These are phyloP conservation scores for Metarhizium humberi DNA, from an alignment of 2,329 filamentous ascomycete genomes.

Conservation along the genomic window DNA sequence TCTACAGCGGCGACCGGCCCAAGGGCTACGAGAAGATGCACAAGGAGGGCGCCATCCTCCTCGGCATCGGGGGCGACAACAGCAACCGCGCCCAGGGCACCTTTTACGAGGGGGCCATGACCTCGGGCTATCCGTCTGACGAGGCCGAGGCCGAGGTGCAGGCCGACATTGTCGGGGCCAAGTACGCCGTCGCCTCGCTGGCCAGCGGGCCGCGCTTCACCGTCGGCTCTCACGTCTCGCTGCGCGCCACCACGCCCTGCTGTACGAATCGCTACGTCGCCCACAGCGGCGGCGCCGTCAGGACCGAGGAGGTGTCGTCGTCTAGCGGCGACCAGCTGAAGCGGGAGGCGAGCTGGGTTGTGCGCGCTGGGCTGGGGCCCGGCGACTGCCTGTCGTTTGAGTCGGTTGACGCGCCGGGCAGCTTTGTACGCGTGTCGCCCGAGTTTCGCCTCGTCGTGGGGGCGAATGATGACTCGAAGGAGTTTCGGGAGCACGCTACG, in stretches of 20 bases:
- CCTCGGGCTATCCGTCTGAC: slow-evolving; percentile 50
- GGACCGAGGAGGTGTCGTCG: slow-evolving; percentile 45
- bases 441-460: slow-evolving; percentile 40
- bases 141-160: slow-evolving; percentile 48
- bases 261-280: slow-evolving; percentile 46
- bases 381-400: slow-evolving; percentile 52
- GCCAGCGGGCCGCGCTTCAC: slow-evolving; percentile 36
- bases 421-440: slow-evolving; percentile 44
- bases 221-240: slow-evolving; percentile 39
- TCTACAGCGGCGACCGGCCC: slow-evolving; percentile 48
- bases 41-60: slow-evolving; percentile 56
- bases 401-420: slow-evolving; percentile 46
- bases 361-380: slow-evolving; percentile 45
- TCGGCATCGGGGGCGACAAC: slow-evolving; percentile 65
- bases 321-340: slow-evolving; percentile 40
- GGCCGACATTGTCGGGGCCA: slow-evolving; percentile 41
- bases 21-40: slow-evolving; percentile 46
- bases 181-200: slow-evolving; percentile 22
- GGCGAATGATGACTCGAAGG: slow-evolving; percentile 44
- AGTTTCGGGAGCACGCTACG: slow-evolving; percentile 51
- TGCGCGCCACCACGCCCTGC: slow-evolving; percentile 45
- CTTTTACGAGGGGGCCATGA: slow-evolving; percentile 59
- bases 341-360: slow-evolving; percentile 42
- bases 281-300: slow-evolving; percentile 39
- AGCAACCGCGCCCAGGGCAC: slow-evolving; percentile 50